Percentiles rank a stretch among this genome's conserved stretches.
Conservation (phyloP, 768 basidiomycete species). For the Mycena metata region DNA sequence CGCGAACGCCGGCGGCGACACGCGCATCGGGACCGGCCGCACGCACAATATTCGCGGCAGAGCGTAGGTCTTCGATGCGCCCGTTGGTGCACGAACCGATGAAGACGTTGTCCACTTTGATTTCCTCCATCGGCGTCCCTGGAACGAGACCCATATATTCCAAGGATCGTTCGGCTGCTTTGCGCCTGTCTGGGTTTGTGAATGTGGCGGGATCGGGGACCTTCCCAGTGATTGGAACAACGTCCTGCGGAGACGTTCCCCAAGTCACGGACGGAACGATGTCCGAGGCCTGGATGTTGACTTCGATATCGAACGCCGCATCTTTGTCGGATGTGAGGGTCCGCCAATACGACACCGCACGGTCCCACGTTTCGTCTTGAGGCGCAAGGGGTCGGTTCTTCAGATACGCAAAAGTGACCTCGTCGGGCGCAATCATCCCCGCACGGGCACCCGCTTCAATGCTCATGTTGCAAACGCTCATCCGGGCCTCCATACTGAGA, state of each 20-base stretch:
- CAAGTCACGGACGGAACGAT: slow-evolving; percentile 92
- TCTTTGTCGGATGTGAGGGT: slow-evolving; percentile 83
- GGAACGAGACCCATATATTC: slow-evolving; percentile 88
- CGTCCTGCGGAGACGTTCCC: slow-evolving; percentile 94
- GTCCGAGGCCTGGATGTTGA: slow-evolving; percentile 83
- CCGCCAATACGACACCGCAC: slow-evolving; percentile 86
- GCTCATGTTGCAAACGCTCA: slow-evolving; percentile 95
- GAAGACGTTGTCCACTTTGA: slow-evolving; percentile 89
- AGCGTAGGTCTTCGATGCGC: slow-evolving; percentile 92
- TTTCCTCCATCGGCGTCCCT: slow-evolving; percentile 82
- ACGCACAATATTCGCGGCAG: slow-evolving; percentile 84
- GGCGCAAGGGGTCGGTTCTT: slow-evolving; percentile 85
- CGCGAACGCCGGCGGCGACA: slow-evolving; percentile 80
- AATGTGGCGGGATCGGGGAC: slow-evolving; percentile 84
- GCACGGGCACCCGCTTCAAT: slow-evolving; percentile 94
- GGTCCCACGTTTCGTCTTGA: slow-evolving; percentile 86
- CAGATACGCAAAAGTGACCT: slow-evolving; percentile 88
- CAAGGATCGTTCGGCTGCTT: slow-evolving; percentile 79
- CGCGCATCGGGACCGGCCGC: slow-evolving; percentile 79
- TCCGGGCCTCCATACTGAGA: slow-evolving; percentile 91
- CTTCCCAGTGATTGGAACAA: slow-evolving; percentile 81
- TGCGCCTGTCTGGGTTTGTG: slow-evolving; percentile 71
- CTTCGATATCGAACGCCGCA: slow-evolving; percentile 86
- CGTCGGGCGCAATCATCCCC: slow-evolving; percentile 93
- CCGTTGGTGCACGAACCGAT: slow-evolving; percentile 96